These are phyloP conservation scores for Lithospermum erythrorhizon DNA, from an alignment of 257 asterid species.

Conservation along the genomic window DNA sequence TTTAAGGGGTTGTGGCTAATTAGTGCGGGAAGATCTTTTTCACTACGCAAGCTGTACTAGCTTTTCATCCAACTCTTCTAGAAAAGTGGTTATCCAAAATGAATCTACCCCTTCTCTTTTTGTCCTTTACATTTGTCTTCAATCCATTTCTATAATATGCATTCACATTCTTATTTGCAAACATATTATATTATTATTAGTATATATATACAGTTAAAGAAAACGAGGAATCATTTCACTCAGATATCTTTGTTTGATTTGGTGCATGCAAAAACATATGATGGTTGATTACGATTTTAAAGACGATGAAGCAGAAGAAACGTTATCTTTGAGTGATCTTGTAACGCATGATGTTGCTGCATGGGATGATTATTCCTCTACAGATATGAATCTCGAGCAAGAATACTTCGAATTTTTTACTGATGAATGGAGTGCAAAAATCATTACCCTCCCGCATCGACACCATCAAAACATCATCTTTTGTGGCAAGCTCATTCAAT, in stretches of 20 bases:
- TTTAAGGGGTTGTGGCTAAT: neutral
- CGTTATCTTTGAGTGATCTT: neutral
- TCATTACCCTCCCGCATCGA: neutral
- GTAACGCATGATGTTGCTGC: neutral
- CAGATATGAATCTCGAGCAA: neutral
- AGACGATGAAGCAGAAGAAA: neutral
- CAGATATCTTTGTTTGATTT: too few species aligned
- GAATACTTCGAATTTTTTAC: neutral
- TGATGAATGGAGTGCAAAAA: neutral
- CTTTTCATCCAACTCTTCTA: neutral
- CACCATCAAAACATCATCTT: neutral
- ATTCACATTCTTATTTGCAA: neutral
- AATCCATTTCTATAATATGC: neutral
- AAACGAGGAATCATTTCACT: too few species aligned
- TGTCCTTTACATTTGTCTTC: neutral
- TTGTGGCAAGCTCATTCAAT: neutral
- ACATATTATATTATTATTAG: neutral
- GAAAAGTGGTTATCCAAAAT: neutral
- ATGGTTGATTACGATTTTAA: neutral
- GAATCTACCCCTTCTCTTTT: neutral
- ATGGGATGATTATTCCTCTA: neutral
- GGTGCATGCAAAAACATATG: neutral
- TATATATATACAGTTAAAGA: too few species aligned
- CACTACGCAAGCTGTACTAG: neutral
- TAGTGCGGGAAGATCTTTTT: neutral